Percentiles rank a stretch among this genome's conserved stretches.
Conservation (phyloP, 768 basidiomycete genomes). For the Hydnomerulius pinastri region DNA sequence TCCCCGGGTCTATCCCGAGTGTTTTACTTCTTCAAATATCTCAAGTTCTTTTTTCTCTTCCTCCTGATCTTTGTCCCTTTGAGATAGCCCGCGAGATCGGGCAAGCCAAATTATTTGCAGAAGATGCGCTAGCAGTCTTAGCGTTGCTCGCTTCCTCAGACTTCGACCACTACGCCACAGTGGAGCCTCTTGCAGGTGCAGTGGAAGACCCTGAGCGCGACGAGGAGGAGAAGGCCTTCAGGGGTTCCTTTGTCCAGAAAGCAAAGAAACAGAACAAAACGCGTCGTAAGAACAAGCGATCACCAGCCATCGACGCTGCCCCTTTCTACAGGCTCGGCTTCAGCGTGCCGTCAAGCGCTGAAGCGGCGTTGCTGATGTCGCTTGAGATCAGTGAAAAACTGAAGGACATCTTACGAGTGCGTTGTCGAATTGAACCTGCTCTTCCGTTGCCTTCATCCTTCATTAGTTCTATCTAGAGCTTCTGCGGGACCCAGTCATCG, state of each 20-base stretch:
- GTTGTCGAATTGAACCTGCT: neutral
- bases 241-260: slow-evolving; percentile 6
- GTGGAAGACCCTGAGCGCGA: neutral
- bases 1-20: too few relatives aligned
- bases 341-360: slow-evolving; percentile 19
- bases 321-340: too few relatives aligned
- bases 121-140: slow-evolving; percentile 15
- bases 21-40: too few relatives aligned
- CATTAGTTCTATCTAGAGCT: too few relatives aligned
- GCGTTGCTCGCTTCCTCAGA: too few relatives aligned
- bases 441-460: neutral
- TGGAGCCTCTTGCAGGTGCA: neutral
- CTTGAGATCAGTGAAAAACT: slow-evolving; percentile 23
- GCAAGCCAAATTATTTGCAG: slow-evolving; percentile 13
- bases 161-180: neutral
- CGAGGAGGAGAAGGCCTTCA: neutral
- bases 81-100: too few relatives aligned
- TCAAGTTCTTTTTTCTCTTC: too few relatives aligned
- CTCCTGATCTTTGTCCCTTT: too few relatives aligned
- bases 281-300: too few relatives aligned
- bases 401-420: slow-evolving; percentile 26
- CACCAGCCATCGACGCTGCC: too few relatives aligned
- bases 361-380: slow-evolving; percentile 14
- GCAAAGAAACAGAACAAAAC: slow-evolving; percentile 28
- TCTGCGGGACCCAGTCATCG: too few relatives aligned